A percentile compares a stretch with the other conserved stretches of the same genome.
Evolutionary conservation across 1,284 basidiomycete species (phyloP).

Genomic region (Cutaneotrichosporon dermatis): DNA sequence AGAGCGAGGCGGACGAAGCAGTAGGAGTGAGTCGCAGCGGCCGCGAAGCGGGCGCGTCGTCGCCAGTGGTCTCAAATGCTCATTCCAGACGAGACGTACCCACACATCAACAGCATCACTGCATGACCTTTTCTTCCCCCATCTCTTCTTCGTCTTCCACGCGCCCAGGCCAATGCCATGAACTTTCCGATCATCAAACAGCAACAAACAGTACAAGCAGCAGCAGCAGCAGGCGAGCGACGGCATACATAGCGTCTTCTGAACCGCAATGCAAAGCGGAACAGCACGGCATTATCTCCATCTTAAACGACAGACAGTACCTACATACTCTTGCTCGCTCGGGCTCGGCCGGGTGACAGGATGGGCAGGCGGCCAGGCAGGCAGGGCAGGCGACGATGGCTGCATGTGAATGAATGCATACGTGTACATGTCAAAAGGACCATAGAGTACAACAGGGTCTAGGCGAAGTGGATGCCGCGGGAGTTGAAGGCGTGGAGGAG

Average conservation of each 20-base stretch:
- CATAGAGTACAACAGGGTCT: slow-evolving; percentile 16
- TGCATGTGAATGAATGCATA: slow-evolving; percentile 2
- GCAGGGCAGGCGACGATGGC: neutral
- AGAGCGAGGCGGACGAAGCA: slow-evolving; percentile 11
- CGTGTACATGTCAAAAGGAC: slow-evolving; percentile 19
- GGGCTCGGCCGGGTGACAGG: neutral
- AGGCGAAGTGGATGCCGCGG: slow-evolving; percentile 75
- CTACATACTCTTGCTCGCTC: neutral
- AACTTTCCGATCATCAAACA: too few relatives aligned
- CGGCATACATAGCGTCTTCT: too few relatives aligned
- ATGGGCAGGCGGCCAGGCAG: too few relatives aligned
- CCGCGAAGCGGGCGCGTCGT: too few relatives aligned
- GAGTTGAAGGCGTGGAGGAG: slow-evolving; percentile 75
- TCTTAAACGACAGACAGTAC: neutral
- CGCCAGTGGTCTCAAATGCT: too few relatives aligned
- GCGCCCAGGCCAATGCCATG: too few relatives aligned
- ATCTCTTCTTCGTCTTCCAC: too few relatives aligned
- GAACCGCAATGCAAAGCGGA: neutral
- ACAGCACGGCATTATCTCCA: neutral
- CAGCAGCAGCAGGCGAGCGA: too few relatives aligned
- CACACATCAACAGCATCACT: too few relatives aligned
- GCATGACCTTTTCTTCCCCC: too few relatives aligned
- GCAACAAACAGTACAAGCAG: too few relatives aligned
- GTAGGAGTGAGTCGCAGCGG: neutral
- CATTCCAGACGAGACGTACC: too few relatives aligned